Evolutionary conservation across 345 rosid genomes (phyloP), one percentile per base, ranked within the genome.

Genomic region (Lepidium africanum): DNA sequence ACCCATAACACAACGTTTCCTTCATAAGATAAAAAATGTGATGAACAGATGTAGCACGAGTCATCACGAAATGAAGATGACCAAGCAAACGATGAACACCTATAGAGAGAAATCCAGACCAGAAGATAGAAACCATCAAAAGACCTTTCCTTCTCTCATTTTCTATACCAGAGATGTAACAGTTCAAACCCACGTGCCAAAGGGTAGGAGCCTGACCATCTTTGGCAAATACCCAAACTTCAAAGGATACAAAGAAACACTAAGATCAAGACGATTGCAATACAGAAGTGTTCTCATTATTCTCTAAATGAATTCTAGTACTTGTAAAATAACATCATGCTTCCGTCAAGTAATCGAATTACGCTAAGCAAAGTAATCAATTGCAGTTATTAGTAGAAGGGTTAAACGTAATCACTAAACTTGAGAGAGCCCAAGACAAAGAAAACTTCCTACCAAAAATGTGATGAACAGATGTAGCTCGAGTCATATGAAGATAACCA

Each of bases 151-250:
- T 51, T 65, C 78, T 61, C 86, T 21, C 41, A 70, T 23, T 70
- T 70, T 13, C 19, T 77, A 38, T 82, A 30, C 85, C 85, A 82
- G 80, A 70, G 76, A 76, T 74, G 81, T 80, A 82, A 82, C 83
- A 76, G 81, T 71, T n/a, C 54, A 60, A 62, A 81, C 81, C 59
- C 61, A 70, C 21, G 15, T 1, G 7, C 53, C 3, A 77, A 40
- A 69, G 10, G 69, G 77, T 50, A 66, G 76, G 58, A 36, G 79
- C 80, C 80, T 78, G 79, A 77, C 84, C 67, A 69, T 68, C 76
- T 71, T 76, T 69, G 76, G 75, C 8, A 6, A 51, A 3, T 19
- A 32, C 14, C 27, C 1, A 1, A 12, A 39, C 14, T 38, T 19
- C 2, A 40, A 2, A 40, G 0, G 5, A 51, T 32, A 9, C 16